phyloP scores from a whole-genome alignment of 345 rosid genomes.

The Excoecaria cochinchinensis region DNA sequence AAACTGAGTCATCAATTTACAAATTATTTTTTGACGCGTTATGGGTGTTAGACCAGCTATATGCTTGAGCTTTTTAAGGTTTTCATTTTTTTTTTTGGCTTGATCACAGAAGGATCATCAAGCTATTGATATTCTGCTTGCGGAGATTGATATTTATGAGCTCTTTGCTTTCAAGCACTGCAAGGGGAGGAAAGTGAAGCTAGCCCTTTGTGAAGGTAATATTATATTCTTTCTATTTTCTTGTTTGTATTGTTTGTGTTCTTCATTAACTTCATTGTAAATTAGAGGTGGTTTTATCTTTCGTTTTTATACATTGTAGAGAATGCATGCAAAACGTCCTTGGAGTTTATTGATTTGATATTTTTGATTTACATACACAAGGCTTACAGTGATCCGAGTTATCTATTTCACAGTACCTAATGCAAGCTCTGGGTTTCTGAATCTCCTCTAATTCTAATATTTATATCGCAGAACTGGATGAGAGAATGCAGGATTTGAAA shows the following conservation, averaged over 20 bases:
- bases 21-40: not conserved
- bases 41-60: constrained; percentile 6
- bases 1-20: not conserved
- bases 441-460: constrained; percentile 1
- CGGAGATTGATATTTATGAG: constrained; percentile 98
- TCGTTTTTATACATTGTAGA: too few species aligned
- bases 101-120: constrained; percentile 87
- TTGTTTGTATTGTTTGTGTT: not conserved
- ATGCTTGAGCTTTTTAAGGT: not conserved
- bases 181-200: constrained; percentile 91
- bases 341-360: not conserved
- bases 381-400: not conserved
- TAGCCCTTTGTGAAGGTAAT: constrained; percentile 94
- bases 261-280: not conserved
- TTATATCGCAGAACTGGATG: constrained; percentile 77
- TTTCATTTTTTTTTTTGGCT: constrained; percentile 14
- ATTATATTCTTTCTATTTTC: not conserved
- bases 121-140: constrained; percentile 95
- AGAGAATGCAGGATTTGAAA: constrained; percentile 93
- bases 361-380: not conserved
- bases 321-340: too few species aligned
- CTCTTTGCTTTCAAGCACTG: constrained; percentile 98
- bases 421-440: constrained; percentile 6
- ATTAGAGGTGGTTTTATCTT: too few species aligned
- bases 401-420: not conserved